These are phyloP conservation scores for Candida incommunis DNA, from an alignment of 805 yeast species.

Conservation along the genomic window DNA sequence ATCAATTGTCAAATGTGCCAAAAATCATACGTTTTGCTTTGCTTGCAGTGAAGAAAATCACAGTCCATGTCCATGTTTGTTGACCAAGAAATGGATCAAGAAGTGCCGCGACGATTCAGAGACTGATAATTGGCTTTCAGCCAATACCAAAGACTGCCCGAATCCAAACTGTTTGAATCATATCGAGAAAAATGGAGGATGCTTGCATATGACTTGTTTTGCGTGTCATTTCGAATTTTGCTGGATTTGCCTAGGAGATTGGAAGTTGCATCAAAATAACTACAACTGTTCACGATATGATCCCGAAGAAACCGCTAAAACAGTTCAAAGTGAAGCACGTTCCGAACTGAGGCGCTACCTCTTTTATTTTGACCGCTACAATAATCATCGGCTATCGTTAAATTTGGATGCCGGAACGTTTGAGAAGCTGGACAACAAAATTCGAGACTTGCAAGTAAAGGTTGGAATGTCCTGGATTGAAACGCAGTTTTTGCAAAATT, in stretches of 20 bases:
- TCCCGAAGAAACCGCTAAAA: not conserved
- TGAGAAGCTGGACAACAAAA: constrained; percentile 45
- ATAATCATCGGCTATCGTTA: constrained; percentile 64
- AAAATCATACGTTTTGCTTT: constrained; percentile 65
- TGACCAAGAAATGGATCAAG: constrained; percentile 57
- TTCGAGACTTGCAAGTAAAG: constrained; percentile 49
- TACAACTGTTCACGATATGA: constrained; percentile 17
- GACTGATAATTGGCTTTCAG: constrained; percentile 73
- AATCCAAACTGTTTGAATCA: constrained; percentile 66
- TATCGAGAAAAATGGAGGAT: constrained; percentile 92
- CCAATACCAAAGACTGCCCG: constrained; percentile 65
- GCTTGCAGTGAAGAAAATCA: constrained; percentile 66
- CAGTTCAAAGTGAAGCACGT: not conserved
- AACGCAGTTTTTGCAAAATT: constrained; percentile 34
- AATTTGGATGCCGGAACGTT: constrained; percentile 55
- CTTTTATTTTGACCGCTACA: constrained; percentile 60
- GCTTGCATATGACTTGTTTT: constrained; percentile 88
- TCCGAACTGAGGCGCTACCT: constrained; percentile 45
- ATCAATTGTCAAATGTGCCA: constrained; percentile 41
- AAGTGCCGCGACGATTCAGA: constrained; percentile 81
- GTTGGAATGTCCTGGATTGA: constrained; percentile 24
- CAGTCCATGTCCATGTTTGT: constrained; percentile 66
- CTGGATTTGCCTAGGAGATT: constrained; percentile 76
- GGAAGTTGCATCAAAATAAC: constrained; percentile 54
- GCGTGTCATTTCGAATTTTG: constrained; percentile 73